These are phyloP conservation scores for Podospora australis DNA, from an alignment of 495 filamentous ascomycete genomes.

Conservation along the genomic window DNA sequence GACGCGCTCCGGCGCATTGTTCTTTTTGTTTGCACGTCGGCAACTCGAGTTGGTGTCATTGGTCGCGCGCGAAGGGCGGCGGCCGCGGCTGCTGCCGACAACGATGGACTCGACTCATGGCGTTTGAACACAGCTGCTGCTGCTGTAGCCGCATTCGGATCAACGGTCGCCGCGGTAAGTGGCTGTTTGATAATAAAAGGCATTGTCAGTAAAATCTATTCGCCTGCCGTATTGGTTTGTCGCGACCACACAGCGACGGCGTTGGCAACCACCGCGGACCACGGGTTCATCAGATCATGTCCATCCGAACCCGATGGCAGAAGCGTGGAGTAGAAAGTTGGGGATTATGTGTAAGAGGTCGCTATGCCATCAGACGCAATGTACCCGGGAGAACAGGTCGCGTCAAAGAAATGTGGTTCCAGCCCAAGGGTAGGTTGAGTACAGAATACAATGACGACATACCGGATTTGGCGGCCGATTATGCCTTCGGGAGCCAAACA, in stretches of 20 bases:
- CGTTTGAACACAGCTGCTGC: constrained; percentile 76
- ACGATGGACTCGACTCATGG: constrained; percentile 50
- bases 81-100: constrained; percentile 80
- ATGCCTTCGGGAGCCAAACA: constrained; percentile 44
- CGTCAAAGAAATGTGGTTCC: constrained; percentile 2
- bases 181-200: constrained; percentile 36
- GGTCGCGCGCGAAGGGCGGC: constrained; percentile 73
- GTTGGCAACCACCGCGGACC: too few species aligned
- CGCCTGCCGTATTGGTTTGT: not conserved
- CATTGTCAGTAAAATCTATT: constrained; percentile 15
- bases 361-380: not conserved
- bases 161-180: constrained; percentile 53
- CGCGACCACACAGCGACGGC: not conserved
- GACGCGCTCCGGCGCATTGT: constrained; percentile 67
- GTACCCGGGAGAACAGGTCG: not conserved
- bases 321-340: too few species aligned
- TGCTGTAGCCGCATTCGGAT: constrained; percentile 65
- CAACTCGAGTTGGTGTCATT: constrained; percentile 67
- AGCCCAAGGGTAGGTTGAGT: too few species aligned
- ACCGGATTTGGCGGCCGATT: constrained; percentile 38
- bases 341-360: too few species aligned
- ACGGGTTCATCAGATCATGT: too few species aligned
- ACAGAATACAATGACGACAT: constrained; percentile 31
- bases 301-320: too few species aligned
- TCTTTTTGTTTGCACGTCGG: constrained; percentile 79